Evolutionary conservation across 805 yeast species (phyloP).

Genomic region (Ogataea nonfermentans): DNA sequence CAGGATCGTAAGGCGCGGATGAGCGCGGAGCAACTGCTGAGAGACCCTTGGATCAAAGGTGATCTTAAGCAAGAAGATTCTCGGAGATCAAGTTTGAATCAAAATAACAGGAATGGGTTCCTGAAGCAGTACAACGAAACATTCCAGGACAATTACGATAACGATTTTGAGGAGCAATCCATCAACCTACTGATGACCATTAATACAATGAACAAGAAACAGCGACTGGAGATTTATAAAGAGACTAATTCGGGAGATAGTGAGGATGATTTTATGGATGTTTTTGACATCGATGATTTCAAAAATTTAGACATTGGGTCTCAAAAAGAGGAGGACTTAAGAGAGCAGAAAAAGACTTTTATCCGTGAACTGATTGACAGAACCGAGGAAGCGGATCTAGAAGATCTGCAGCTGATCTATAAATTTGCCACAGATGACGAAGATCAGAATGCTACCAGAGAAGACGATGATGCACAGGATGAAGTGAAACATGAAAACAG

Average conservation of each 20-base stretch:
- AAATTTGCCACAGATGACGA: slow-evolving; percentile 14
- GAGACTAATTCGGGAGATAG: slow-evolving; percentile 18
- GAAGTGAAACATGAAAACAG: slow-evolving; percentile 2
- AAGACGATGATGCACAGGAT: slow-evolving; percentile 5
- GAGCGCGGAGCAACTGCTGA: slow-evolving; percentile 51
- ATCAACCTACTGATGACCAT: slow-evolving; percentile 16
- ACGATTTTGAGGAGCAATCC: slow-evolving; percentile 21
- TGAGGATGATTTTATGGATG: slow-evolving; percentile 21
- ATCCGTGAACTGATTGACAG: slow-evolving; percentile 9
- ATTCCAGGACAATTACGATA: slow-evolving; percentile 18
- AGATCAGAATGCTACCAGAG: neutral
- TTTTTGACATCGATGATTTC: slow-evolving; percentile 18
- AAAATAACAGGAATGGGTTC: slow-evolving; percentile 8
- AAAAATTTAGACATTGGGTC: slow-evolving; percentile 7
- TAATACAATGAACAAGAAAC: slow-evolving; percentile 18
- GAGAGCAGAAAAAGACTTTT: slow-evolving; percentile 14
- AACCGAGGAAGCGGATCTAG: slow-evolving; percentile 12
- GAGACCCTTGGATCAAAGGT: slow-evolving; percentile 58
- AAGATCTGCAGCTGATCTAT: slow-evolving; percentile 14
- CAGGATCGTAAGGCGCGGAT: slow-evolving; percentile 61
- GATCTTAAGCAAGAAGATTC: slow-evolving; percentile 5
- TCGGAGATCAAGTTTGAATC: slow-evolving; percentile 2
- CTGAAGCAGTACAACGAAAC: slow-evolving; percentile 20
- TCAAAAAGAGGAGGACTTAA: neutral
- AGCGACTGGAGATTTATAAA: slow-evolving; percentile 21